A percentile compares a stretch with the other conserved stretches of the same genome.
Conservation (phyloP, 1,139 yeast species). For the Lodderomyces elongisporus region DNA sequence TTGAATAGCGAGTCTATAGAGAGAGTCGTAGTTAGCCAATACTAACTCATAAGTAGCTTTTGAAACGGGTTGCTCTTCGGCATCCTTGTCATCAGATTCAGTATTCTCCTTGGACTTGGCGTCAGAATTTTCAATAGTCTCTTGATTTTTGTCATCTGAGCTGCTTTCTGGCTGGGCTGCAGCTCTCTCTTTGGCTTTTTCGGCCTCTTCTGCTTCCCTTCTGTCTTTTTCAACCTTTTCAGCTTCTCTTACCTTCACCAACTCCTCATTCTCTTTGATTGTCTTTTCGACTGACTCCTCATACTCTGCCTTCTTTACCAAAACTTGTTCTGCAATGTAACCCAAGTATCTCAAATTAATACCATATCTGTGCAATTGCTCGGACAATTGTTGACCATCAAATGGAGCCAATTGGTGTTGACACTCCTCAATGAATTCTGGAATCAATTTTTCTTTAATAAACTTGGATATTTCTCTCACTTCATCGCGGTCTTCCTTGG, state of each 20-base stretch:
- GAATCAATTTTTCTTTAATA: conserved; percentile 55
- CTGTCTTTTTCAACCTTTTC: conserved; percentile 16
- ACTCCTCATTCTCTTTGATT: conserved; percentile 23
- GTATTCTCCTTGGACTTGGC: conserved; percentile 17
- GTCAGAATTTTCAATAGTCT: conserved; percentile 29
- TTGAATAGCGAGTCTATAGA: conserved; percentile 47
- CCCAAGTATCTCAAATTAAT: conserved; percentile 90
- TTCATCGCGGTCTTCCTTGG: conserved; percentile 49
- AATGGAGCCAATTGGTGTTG: conserved; percentile 61
- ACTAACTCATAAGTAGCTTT: conserved; percentile 41
- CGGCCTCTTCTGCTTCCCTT: conserved; percentile 22
- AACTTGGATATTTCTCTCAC: conserved; percentile 68
- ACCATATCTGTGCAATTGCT: conserved; percentile 71
- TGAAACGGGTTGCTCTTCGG: conserved; percentile 28
- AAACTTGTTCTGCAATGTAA: conserved; percentile 38
- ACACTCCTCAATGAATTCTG: conserved; percentile 56
- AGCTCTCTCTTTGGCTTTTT: conserved; percentile 18
- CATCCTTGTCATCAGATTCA: conserved; percentile 28
- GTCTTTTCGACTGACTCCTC: conserved; percentile 16
- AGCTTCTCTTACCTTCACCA: conserved; percentile 8
- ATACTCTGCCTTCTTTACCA: conserved; percentile 22
- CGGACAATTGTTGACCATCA: conserved; percentile 73
- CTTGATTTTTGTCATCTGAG: conserved; percentile 22
- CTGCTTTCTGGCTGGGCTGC: conserved; percentile 26
- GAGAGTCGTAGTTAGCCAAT: conserved; percentile 40